Base-by-base conservation (phyloP, 345 rosid genomes). In the Erysimum cheiranthoides region DNA sequence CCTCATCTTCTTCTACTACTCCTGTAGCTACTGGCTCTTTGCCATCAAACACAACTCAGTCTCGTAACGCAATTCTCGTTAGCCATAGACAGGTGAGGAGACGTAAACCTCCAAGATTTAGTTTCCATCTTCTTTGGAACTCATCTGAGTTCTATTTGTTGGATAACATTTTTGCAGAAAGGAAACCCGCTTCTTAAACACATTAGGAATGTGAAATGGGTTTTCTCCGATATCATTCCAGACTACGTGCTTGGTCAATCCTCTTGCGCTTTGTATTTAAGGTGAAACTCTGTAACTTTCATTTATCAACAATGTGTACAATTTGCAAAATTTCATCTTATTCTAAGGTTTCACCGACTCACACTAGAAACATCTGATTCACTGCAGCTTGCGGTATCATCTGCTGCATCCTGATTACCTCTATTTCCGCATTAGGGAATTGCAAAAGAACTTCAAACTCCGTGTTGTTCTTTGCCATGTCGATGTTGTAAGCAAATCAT, bases 151-250 rank as follows among this genome's bases (percentile, higher is more conserved):
- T 73, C 0, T 12, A 13, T 4, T 38, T 51, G 17, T 67, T 0
- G 6, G 0, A 17, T 68, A 1, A 21, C 47, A 5, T 27, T 35
- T 12, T 28, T 66, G 87, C 89, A 92, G 99, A 95, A 95, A 83
- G 99, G 99, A 27, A 92, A 92, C 70, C 97, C 97, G 10, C 85
- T 95, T 81, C 96, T 92, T 49, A 92, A 95, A 73, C 86, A 89
- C 77, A 90, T 95, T 17, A 84, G 97, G 73, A 95, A 90, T 46
- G 93, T 88, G 71, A 90, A 84, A 80, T 92, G 97, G 97, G 83
- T 79, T 66, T 90, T 86, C 77, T 88, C 97, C 0, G 97, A 89
- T 68, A 72, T 92, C 57, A 77, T 84, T 66, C 89, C 96, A 31
- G 99, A 92, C 70, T 92, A 89, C 83, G 75, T 95, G 81, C 82